Evolutionary conservation across 768 basidiomycete genomes (phyloP).

Genomic region (Naganishia vishniacii): DNA sequence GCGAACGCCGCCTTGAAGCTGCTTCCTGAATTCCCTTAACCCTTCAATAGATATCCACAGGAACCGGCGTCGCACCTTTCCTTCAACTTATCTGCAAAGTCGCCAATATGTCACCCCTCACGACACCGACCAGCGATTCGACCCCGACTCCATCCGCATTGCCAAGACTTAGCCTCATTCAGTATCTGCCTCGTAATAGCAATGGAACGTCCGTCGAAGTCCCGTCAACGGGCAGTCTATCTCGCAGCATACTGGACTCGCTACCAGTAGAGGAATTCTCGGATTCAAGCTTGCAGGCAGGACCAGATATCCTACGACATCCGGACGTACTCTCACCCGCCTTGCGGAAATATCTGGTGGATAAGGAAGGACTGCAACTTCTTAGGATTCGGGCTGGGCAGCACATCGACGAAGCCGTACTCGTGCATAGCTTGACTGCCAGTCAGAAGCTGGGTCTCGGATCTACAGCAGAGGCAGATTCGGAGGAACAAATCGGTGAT

Average conservation of each 20-base stretch:
- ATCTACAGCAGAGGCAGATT: neutral
- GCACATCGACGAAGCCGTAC: neutral
- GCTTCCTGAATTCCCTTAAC: neutral
- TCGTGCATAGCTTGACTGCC: neutral
- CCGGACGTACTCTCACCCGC: constrained; percentile 4
- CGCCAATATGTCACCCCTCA: constrained; percentile 9
- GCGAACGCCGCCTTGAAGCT: neutral
- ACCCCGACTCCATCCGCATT: neutral
- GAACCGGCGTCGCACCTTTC: constrained; percentile 46
- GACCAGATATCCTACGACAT: constrained; percentile 18
- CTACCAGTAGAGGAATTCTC: constrained; percentile 7
- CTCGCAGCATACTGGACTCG: constrained; percentile 3
- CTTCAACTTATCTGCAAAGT: constrained; percentile 43
- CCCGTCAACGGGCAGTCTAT: neutral
- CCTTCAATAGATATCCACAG: constrained; percentile 39
- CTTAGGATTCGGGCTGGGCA: neutral
- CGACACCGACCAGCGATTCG: neutral
- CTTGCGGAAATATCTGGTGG: neutral
- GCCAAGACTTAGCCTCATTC: constrained; percentile 35
- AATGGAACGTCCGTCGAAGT: neutral
- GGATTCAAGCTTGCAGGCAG: neutral
- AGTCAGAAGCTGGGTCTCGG: neutral
- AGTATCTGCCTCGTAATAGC: constrained; percentile 28
- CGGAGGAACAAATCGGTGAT: no score
- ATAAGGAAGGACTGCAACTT: neutral